Percentiles rank a stretch among this genome's conserved stretches.
Evolutionary conservation across 352 stramenopile genomes (phyloP).

Genomic region (Phytopythium litorale): DNA sequence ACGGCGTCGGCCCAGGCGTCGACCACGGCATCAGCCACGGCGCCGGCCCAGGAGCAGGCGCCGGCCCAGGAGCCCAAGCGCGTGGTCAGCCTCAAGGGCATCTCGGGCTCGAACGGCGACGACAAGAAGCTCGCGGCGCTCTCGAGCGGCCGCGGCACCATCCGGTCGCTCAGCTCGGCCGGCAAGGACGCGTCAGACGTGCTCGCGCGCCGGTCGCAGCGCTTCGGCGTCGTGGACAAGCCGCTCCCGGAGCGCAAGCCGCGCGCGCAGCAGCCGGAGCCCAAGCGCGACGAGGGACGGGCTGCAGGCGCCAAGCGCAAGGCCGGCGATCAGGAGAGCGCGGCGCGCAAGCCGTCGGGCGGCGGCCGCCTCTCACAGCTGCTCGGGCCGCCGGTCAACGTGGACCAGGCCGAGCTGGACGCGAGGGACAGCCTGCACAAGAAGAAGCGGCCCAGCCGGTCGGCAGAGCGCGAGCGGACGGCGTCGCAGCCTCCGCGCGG

Average conservation of each 20-base stretch:
- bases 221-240: conserved; percentile 61
- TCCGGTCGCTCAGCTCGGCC: conserved; percentile 45
- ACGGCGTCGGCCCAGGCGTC: neutral
- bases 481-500: conserved; percentile 17
- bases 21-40: too few relatives aligned
- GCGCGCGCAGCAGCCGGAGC: conserved; percentile 21
- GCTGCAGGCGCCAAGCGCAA: conserved; percentile 18
- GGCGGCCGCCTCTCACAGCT: conserved; percentile 37
- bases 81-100: conserved; percentile 60
- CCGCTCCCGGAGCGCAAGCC: conserved; percentile 11
- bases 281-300: conserved; percentile 18
- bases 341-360: conserved; percentile 8
- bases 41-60: neutral
- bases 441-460: conserved; percentile 41
- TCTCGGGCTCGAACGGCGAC: conserved; percentile 12
- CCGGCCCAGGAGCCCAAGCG: conserved; percentile 31
- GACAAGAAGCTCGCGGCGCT: conserved; percentile 60
- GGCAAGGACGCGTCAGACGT: conserved; percentile 44
- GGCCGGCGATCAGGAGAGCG: conserved; percentile 16
- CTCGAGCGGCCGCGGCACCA: conserved; percentile 30
- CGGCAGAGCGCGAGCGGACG: conserved; percentile 18
- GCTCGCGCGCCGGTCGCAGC: conserved; percentile 69
- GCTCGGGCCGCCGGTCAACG: conserved; percentile 70
- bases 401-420: conserved; percentile 74
- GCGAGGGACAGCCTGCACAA: conserved; percentile 60